Percentiles rank a stretch among this genome's conserved stretches.
Conservation (phyloP, 305 asterid species). For the Caryopteris hybrid region DNA sequence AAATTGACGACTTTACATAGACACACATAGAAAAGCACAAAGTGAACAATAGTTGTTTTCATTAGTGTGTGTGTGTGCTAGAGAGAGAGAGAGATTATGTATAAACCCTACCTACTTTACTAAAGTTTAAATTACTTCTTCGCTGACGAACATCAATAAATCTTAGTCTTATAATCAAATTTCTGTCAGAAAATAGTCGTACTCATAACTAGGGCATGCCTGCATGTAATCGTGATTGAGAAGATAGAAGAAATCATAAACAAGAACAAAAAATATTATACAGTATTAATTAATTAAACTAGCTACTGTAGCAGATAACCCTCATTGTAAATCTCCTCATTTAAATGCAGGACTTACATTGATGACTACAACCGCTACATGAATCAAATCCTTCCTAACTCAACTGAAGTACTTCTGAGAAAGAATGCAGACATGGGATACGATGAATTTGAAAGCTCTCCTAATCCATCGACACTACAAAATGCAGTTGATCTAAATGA, state of each 20-base stretch:
- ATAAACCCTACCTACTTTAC: background rate
- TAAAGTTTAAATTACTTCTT: too few relatives aligned
- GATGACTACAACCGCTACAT: slow-evolving; percentile 3
- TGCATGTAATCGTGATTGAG: too few relatives aligned
- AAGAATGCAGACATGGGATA: background rate
- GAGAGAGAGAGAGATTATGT: background rate
- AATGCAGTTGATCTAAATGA: background rate
- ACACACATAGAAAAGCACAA: too few relatives aligned
- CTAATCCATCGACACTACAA: background rate
- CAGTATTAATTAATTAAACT: too few relatives aligned
- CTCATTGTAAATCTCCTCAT: background rate
- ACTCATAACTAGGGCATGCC: too few relatives aligned
- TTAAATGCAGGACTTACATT: background rate
- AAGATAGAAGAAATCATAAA: too few relatives aligned
- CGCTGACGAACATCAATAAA: too few relatives aligned
- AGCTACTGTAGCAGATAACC: background rate
- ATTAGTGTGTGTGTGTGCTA: background rate
- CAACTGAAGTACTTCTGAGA: background rate
- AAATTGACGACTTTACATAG: too few relatives aligned
- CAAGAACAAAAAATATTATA: too few relatives aligned
- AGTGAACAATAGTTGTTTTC: too few relatives aligned
- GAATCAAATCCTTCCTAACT: slow-evolving; percentile 1
- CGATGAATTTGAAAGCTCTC: background rate
- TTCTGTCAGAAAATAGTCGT: too few relatives aligned
- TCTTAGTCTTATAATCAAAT: too few relatives aligned